Evolutionary conservation across 2,329 filamentous ascomycete genomes (phyloP), one percentile per base, ranked within the genome.

Genomic region (Alternaria solani): DNA sequence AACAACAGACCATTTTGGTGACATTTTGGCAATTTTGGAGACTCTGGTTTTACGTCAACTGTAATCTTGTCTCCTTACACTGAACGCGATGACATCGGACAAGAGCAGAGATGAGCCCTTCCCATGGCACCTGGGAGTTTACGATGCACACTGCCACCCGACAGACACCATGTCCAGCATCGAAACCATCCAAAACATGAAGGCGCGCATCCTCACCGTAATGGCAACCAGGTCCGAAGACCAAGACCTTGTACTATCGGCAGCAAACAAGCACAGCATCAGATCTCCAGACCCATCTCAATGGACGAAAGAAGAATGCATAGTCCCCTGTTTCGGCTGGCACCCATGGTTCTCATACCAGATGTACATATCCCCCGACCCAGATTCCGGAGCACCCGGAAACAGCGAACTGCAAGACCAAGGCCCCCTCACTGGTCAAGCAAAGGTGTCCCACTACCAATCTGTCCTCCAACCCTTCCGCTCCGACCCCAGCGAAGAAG

Each of bases 301-400:
- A 18, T 75, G 72, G 62, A 56, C 69, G 20, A 61, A 71, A 51
- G 65, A 79, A 43, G 79, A 81, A 62, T 82, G 81, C 58, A 77
- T 89, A 26, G 69, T 94, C 4, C 90, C 92, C 0, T 88, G 88
- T n/a, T 94, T 94, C 78, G 92, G 92, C 20, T 94, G 91, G 91
- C 92, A 95, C 74, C 92, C 92, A 1, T 95, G 92, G 92, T 94
- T 94, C 77, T 90, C 91, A 1, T 84, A 94, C 75, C 88, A 92
- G 65, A 84, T 95, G 69, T 92, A 88, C 72, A 77, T 70, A 42
- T 42, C 39, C 66, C 70, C 76, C 4, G 79, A 28, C 23, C 5
- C 30, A 5, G 32, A 36, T 20, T 51, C 52, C 2, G 16, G 20
- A 51, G 11, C 30, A 12, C 49, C 59, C 1, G 11, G 23, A 8